phyloP scores from a whole-genome alignment of 2,329 filamentous ascomycete genomes.

The Colletotrichum neosansevieriae region DNA sequence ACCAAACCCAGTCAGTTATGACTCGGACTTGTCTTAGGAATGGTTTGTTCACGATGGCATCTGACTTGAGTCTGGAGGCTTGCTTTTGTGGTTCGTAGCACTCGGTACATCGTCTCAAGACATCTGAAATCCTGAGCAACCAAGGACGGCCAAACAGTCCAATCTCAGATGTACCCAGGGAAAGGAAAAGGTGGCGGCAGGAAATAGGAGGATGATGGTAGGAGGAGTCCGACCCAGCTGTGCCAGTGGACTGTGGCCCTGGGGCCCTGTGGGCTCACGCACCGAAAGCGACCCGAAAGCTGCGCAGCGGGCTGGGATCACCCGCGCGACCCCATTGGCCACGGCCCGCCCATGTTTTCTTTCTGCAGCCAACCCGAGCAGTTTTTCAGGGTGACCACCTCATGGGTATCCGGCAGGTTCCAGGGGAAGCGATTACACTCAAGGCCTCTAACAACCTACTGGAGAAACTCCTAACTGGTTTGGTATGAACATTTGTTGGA shows the following conservation, averaged over 20 bases:
- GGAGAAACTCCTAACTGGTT: too few species aligned
- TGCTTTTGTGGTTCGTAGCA: neutral
- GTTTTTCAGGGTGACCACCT: constrained; percentile 13
- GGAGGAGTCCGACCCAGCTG: constrained; percentile 15
- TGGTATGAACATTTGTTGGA: too few species aligned
- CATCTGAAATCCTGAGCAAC: neutral
- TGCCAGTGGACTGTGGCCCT: too few species aligned
- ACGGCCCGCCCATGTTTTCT: neutral
- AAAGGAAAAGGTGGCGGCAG: constrained; percentile 12
- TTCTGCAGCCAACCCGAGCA: constrained; percentile 18
- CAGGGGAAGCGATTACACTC: too few species aligned
- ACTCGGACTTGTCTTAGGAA: constrained; percentile 17
- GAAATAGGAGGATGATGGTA: constrained; percentile 33
- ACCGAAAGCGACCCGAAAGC: constrained; percentile 32
- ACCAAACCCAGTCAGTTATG: neutral
- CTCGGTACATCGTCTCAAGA: constrained; percentile 1
- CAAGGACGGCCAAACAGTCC: neutral
- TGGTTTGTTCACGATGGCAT: neutral
- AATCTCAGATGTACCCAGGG: constrained; percentile 11
- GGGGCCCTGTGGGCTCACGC: neutral
- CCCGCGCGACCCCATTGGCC: constrained; percentile 30
- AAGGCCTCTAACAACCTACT: too few species aligned
- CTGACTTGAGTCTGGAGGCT: neutral
- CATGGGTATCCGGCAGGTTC: too few species aligned
- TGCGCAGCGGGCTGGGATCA: constrained; percentile 27